A percentile compares a stretch with the other conserved stretches of the same genome.
Evolutionary conservation across 106 monocot genomes (phyloP).

Genomic region (Apostasia ramifera): DNA sequence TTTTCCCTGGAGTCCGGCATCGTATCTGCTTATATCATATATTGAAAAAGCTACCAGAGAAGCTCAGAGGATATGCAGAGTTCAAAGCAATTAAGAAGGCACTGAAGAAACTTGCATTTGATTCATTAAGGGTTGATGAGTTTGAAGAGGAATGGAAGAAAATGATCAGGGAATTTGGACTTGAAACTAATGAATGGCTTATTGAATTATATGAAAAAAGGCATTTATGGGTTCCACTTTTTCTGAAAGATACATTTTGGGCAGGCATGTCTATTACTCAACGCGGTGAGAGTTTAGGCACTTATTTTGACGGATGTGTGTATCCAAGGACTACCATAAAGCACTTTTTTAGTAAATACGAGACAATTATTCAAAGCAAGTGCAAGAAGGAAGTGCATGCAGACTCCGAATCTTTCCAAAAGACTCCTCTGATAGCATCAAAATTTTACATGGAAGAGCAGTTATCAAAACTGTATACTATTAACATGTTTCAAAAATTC

Average conservation of each 20-base stretch:
- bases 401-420: slow-evolving; percentile 43
- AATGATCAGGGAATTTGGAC: slow-evolving; percentile 28
- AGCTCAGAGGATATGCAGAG: slow-evolving; percentile 35
- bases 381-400: slow-evolving; percentile 52
- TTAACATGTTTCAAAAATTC: slow-evolving; percentile 62
- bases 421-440: slow-evolving; percentile 37
- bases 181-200: slow-evolving; percentile 56
- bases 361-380: slow-evolving; percentile 43
- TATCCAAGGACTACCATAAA: slow-evolving; percentile 58
- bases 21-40: slow-evolving; percentile 43
- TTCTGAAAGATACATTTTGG: slow-evolving; percentile 67
- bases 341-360: slow-evolving; percentile 65
- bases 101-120: slow-evolving; percentile 37
- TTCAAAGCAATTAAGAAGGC: slow-evolving; percentile 45
- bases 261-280: slow-evolving; percentile 68
- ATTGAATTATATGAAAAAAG: slow-evolving; percentile 43
- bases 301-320: slow-evolving; percentile 54
- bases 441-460: slow-evolving; percentile 76
- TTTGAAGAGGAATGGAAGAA: slow-evolving; percentile 55
- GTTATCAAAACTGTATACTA: slow-evolving; percentile 59
- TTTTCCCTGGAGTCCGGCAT: slow-evolving; percentile 32
- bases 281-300: slow-evolving; percentile 25
- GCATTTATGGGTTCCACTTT: slow-evolving; percentile 56
- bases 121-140: slow-evolving; percentile 34
- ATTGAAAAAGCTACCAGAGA: slow-evolving; percentile 45